Percentiles rank a stretch among this genome's conserved stretches.
These are phyloP conservation scores for Tylopilus subfusipes DNA, from an alignment of 768 basidiomycete species.

Conservation along the genomic window DNA sequence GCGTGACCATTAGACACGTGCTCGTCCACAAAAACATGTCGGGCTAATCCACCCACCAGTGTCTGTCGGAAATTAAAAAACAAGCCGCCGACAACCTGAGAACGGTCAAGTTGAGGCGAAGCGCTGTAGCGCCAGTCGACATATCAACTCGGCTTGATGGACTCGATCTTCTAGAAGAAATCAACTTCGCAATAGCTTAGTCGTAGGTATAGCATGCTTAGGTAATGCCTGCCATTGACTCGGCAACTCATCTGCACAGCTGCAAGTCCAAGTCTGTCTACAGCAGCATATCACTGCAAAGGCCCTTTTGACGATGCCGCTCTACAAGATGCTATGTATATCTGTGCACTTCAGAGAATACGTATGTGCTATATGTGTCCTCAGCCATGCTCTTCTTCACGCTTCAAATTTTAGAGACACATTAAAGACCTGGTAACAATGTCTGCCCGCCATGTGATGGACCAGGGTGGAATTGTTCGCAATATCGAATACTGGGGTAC, in stretches of 20 bases:
- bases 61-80: slow-evolving; percentile 26
- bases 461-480: slow-evolving; percentile 80
- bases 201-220: not conserved
- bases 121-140: not conserved
- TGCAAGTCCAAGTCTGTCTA: no score
- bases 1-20: slow-evolving; percentile 6
- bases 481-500: slow-evolving; percentile 74
- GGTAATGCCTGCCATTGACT: slow-evolving; percentile 1
- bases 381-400: not conserved
- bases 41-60: slow-evolving; percentile 7
- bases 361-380: slow-evolving; percentile 40
- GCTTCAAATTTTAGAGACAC: slow-evolving; percentile 46
- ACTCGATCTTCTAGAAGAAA: not conserved
- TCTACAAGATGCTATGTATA: slow-evolving; percentile 87
- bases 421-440: slow-evolving; percentile 73
- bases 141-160: not conserved
- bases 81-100: slow-evolving; percentile 13
- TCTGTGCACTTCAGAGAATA: slow-evolving; percentile 72
- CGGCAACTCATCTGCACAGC: not conserved
- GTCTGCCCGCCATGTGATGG: slow-evolving; percentile 67
- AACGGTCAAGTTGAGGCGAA: not conserved
- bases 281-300: not conserved
- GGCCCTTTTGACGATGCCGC: slow-evolving; percentile 81
- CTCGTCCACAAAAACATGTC: not conserved
- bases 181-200: not conserved